Evolutionary conservation across 345 rosid species (phyloP).

Genomic region (Syzygium aromaticum): DNA sequence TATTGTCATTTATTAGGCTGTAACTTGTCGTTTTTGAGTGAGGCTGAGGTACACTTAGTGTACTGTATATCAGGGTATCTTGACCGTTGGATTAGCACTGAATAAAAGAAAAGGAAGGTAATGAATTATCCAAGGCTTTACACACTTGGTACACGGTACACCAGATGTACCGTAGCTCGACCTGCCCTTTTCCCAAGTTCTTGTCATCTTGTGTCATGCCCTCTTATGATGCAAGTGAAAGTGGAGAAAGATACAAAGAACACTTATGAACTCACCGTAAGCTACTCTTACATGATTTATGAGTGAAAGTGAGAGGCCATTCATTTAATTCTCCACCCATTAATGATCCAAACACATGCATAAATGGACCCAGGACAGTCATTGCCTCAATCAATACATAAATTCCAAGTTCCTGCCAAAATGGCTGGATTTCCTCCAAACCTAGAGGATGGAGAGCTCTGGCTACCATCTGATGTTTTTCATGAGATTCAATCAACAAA

Average conservation of each 20-base stretch:
- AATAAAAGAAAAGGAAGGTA: neutral
- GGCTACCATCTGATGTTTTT: constrained; percentile 22
- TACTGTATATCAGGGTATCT: neutral
- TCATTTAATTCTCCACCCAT: neutral
- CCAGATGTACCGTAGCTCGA: neutral
- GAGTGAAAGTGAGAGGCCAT: neutral
- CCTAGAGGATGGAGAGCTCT: constrained; percentile 22
- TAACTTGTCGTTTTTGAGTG: neutral
- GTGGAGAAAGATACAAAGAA: neutral
- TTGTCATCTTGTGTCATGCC: neutral
- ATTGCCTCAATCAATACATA: neutral
- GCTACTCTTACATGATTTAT: neutral
- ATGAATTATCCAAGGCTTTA: neutral
- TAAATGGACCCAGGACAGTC: neutral
- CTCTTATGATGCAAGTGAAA: neutral
- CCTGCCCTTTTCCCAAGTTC: neutral
- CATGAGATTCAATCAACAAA: constrained; percentile 8
- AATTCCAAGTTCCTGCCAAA: neutral
- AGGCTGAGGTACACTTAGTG: neutral
- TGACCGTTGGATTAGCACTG: neutral
- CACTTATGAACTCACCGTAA: neutral
- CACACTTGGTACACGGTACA: neutral
- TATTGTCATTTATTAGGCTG: neutral
- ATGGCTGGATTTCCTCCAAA: constrained; percentile 10
- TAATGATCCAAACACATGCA: neutral